Percentiles rank a stretch among this genome's conserved stretches.
These are phyloP conservation scores for Saccharomyces jurei DNA, from an alignment of 805 yeast species.

Conservation along the genomic window DNA sequence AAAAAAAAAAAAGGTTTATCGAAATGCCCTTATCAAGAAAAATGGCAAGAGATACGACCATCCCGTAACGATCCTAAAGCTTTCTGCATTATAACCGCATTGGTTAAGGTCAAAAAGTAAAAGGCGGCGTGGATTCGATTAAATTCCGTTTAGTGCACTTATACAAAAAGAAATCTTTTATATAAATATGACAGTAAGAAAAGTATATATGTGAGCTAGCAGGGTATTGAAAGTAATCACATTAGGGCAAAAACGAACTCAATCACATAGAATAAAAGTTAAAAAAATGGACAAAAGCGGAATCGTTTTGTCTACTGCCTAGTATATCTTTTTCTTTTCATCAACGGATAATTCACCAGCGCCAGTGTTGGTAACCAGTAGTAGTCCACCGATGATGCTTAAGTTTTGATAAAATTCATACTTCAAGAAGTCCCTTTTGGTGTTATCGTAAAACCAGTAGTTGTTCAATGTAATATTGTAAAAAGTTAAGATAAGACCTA, in stretches of 20 bases:
- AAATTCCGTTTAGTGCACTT: background rate
- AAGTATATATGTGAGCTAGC: background rate
- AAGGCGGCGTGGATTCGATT: background rate
- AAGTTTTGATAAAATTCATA: conserved; percentile 93
- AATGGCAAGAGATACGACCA: background rate
- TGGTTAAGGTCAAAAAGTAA: background rate
- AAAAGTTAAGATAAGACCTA: conserved; percentile 60
- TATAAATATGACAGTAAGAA: background rate
- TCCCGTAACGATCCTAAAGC: background rate
- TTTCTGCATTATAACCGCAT: background rate
- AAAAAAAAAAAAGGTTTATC: background rate
- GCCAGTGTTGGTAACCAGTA: conserved; percentile 87
- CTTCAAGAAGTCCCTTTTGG: conserved; percentile 77
- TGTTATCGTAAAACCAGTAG: conserved; percentile 72
- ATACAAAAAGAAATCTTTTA: background rate
- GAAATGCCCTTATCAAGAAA: background rate
- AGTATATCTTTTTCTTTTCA: conserved; percentile 90
- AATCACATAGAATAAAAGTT: background rate
- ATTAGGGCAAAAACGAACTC: background rate
- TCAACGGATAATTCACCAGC: conserved; percentile 92
- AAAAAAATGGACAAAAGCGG: background rate
- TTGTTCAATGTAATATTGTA: conserved; percentile 78
- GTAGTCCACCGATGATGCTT: conserved; percentile 88
- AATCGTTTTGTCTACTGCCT: background rate
- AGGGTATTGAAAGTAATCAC: background rate